These are phyloP conservation scores for Panicum virgatum DNA, from an alignment of 202 grass and related monocot genomes.

Conservation along the genomic window DNA sequence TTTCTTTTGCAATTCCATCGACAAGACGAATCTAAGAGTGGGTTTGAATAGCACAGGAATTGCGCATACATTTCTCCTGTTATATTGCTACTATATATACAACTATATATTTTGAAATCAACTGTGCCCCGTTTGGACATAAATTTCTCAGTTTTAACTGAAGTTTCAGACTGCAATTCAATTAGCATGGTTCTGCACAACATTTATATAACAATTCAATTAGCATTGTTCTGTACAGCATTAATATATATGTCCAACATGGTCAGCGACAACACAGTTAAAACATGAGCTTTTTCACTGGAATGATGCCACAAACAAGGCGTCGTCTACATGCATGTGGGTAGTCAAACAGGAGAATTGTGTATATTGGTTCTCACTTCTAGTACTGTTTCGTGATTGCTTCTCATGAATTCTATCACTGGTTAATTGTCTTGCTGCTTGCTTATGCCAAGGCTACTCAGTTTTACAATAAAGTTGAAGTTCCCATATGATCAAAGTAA, in stretches of 20 bases:
- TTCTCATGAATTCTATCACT: not conserved
- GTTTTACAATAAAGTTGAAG: not conserved
- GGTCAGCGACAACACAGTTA: not conserved
- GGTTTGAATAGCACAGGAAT: not conserved
- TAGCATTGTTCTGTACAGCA: not conserved
- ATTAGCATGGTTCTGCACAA: not conserved
- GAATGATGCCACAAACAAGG: not conserved
- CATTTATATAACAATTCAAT: not conserved
- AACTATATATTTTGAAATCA: not conserved
- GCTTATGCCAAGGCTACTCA: not conserved
- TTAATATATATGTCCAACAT: not conserved
- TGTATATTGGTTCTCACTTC: not conserved
- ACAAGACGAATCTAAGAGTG: not conserved
- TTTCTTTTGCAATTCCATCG: not conserved
- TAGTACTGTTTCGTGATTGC: not conserved
- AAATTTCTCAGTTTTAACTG: not conserved
- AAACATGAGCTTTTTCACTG: not conserved
- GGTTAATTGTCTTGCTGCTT: not conserved
- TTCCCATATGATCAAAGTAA: not conserved
- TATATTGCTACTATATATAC: not conserved
- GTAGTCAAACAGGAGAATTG: not conserved
- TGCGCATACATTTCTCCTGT: not conserved
- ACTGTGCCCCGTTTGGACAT: not conserved
- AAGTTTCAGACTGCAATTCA: not conserved
- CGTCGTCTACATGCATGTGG: not conserved